These are phyloP conservation scores for Bidens hawaiensis DNA, from an alignment of 140 eudicot genomes.

Conservation along the genomic window DNA sequence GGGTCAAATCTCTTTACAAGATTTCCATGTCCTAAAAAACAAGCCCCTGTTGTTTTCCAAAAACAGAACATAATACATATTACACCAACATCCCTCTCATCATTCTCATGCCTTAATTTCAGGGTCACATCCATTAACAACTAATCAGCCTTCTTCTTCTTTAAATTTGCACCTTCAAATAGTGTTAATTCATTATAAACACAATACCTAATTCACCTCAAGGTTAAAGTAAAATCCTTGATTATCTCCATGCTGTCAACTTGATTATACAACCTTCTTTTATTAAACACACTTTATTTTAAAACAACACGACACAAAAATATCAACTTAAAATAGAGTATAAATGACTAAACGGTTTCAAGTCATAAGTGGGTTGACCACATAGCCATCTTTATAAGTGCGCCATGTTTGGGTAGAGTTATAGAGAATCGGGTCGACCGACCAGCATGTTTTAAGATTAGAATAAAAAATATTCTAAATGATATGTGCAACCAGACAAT, in stretches of 20 bases:
- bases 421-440: neutral
- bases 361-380: neutral
- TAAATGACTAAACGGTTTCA: neutral
- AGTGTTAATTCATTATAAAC: neutral
- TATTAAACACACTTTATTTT: neutral
- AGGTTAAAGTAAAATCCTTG: neutral
- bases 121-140: conserved; percentile 24
- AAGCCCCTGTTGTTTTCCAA: conserved; percentile 18
- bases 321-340: neutral
- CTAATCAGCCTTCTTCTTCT: neutral
- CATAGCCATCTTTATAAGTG: neutral
- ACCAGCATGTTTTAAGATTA: neutral
- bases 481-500: neutral
- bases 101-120: conserved; percentile 26
- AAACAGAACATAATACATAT: conserved; percentile 22
- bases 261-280: neutral
- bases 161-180: neutral
- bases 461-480: neutral
- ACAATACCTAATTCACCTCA: neutral
- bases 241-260: neutral
- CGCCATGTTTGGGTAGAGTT: neutral
- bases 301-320: neutral
- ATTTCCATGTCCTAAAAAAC: conserved; percentile 34
- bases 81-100: conserved; percentile 13
- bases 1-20: conserved; percentile 48